Percentiles rank a stretch among this genome's conserved stretches.
Evolutionary conservation across 31 red algal species (phyloP).

Genomic region (Odonthalia washingtoniensis): DNA sequence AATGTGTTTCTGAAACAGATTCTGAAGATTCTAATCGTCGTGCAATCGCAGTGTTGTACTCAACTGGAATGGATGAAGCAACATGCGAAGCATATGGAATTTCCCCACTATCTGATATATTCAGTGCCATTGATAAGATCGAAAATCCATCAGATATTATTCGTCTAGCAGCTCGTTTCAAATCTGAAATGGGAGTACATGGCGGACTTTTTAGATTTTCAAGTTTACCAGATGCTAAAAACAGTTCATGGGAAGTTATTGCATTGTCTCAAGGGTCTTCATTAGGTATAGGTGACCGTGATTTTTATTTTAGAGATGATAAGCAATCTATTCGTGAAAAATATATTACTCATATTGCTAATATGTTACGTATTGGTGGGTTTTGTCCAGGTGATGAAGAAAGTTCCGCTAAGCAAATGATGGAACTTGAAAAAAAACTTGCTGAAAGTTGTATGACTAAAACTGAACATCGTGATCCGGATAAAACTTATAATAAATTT

Average conservation of each 20-base stretch:
- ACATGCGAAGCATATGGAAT: conserved; percentile 38
- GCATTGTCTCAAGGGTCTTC: conserved; percentile 59
- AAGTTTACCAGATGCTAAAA: conserved; percentile 75
- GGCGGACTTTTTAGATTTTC: conserved; percentile 50
- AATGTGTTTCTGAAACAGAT: conserved; percentile 52
- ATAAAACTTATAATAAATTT: conserved; percentile 76
- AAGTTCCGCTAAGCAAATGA: conserved; percentile 48
- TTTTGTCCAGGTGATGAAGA: conserved; percentile 45
- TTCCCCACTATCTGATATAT: conserved; percentile 52
- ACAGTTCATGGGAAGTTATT: conserved; percentile 67
- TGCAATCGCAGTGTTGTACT: conserved; percentile 59
- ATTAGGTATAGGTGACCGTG: conserved; percentile 78
- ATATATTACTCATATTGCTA: conserved; percentile 68
- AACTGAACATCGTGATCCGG: conserved; percentile 81
- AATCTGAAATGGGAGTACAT: conserved; percentile 39
- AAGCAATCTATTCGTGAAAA: conserved; percentile 74
- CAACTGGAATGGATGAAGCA: conserved; percentile 63
- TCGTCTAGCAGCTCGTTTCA: conserved; percentile 44
- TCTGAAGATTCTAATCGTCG: conserved; percentile 44
- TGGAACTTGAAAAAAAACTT: conserved; percentile 84
- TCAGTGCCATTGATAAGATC: conserved; percentile 48
- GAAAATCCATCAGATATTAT: conserved; percentile 54
- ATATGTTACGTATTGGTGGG: conserved; percentile 60
- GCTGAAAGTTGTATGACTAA: conserved; percentile 75
- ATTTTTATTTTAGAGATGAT: conserved; percentile 84